Evolutionary conservation across 108 stramenopile genomes (phyloP), one percentile per base, ranked within the genome.

Genomic region (Skeletonema grethae): DNA sequence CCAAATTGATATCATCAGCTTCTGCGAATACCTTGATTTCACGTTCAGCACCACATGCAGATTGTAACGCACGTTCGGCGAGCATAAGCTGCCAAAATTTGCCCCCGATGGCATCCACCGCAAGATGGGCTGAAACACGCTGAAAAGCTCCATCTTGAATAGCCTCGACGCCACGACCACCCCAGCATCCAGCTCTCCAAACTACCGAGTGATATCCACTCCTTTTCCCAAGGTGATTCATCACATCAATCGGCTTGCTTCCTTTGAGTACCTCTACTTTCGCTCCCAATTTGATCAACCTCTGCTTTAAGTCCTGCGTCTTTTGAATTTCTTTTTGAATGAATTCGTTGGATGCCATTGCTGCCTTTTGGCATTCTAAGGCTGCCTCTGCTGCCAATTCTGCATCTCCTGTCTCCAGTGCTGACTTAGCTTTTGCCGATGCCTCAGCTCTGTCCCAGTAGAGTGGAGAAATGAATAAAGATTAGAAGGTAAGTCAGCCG

Each of bases 31-130:
- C 88, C 68, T 91, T 91, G 46, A 95, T 87, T 34, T 86, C 80
- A 30, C 87, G 82, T 71, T 90, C 88, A 1, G 87, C 85, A 10
- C 94, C 94, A 67, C 91, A 95, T 16, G 94, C 94, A 15, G 85
- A 88, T 38, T 95, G 94, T 15, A 95, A 79, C 50, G 90, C 90
- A 58, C 90, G 84, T 66, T 93, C 91, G 4, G 94, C 94, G 28
- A 95, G 63, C 88, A 95, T 95, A 3, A 90, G 83, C 57, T 95
- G 94, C 94, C 94, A 95, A 65, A 93, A 95, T 56, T 84, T 86
- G 10, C 94, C 94, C 39, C 94, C 94, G 10, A 77, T 72, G 18
- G 91, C 90, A 76, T 90, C 92, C 0, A 95, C 94, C 10, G 94
- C 94, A 31, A 95, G 69, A 71, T 95, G 94, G 10, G 94, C 91